Percentiles rank a stretch among this genome's conserved stretches.
These are phyloP conservation scores for Leishmania mexicana DNA, from an alignment of 208 protist genomes.

Conservation along the genomic window DNA sequence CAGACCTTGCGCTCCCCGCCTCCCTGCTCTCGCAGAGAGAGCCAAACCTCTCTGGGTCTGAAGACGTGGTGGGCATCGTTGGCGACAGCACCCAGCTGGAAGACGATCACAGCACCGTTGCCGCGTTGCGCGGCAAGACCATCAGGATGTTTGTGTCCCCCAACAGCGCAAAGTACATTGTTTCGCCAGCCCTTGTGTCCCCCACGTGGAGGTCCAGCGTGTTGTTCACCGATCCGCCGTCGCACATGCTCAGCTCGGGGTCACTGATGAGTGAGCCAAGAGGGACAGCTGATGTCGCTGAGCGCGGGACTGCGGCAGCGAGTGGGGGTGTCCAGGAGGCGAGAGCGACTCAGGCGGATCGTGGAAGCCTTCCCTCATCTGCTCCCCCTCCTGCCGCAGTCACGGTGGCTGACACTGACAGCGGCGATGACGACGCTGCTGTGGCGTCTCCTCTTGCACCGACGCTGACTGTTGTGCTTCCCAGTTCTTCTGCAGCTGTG, in stretches of 20 bases:
- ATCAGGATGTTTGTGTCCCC: constrained; percentile 7
- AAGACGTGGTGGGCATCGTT: not conserved
- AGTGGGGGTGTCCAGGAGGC: not conserved
- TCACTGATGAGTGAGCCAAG: not conserved
- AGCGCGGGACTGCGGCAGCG: not conserved
- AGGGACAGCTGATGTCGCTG: not conserved
- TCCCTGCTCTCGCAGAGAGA: not conserved
- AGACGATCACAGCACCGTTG: not conserved
- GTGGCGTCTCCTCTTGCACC: not conserved
- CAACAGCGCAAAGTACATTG: constrained; percentile 9
- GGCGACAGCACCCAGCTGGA: not conserved
- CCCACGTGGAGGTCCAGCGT: not conserved
- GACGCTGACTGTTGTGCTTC: not conserved
- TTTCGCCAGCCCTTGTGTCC: constrained; percentile 6
- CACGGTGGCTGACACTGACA: not conserved
- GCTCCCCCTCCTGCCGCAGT: not conserved
- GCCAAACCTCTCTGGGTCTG: not conserved
- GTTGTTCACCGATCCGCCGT: not conserved
- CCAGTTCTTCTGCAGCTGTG: not conserved
- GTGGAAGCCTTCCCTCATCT: not conserved
- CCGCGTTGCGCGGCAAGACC: not conserved
- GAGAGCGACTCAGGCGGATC: not conserved
- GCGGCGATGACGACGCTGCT: not conserved
- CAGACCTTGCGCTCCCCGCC: not conserved
- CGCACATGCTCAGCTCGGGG: not conserved